Evolutionary conservation across 352 stramenopile genomes (phyloP), one percentile per base, ranked within the genome.

Genomic region (Phytophthora pseudosyringae): DNA sequence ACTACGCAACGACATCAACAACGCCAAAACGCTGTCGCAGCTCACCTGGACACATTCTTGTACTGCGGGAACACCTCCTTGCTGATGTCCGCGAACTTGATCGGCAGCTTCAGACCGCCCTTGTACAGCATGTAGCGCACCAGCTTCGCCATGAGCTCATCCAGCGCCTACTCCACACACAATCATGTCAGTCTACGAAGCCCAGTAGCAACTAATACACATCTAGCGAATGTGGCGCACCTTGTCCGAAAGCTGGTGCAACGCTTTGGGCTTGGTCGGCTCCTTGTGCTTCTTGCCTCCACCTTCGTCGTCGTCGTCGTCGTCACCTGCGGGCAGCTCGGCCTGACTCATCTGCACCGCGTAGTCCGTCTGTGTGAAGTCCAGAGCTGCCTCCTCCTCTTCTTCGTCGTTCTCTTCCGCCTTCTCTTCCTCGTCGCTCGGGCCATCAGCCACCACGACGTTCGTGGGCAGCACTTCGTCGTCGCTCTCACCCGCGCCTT

Each of bases 91-190:
- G 52, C 63, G 40, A 95, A 93, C 55, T 86, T 88, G 61, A 95
- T 88, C 1, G 84, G 81, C 43, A 89, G 73, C 64, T 94, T 92
- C 21, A 89, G 57, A 9, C 78, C 84, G 33, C 80, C 85, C 56
- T 93, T 95, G 85, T 95, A 95, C 35, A 95, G 72, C 70, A 95
- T 79, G 58, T 93, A 95, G 32, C 87, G 87, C 56, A 95, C 87
- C 29, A 93, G 59, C 58, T 86, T 85, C 38, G 83, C 78, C 12
- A 73, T 92, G 47, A 93, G 71, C 59, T 94, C 85, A 5, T 92
- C 82, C 29, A 93, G 65, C 8, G 81, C 70, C 81, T 89, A 54
- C 25, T 53, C 26, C 53, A 40, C 48, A 40, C 48, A 61, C 16
- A 63, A 26, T 3, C 12, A 38, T 5, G 10, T 61, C 43, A 70